Conservation (phyloP, 352 stramenopile species). For the Thalassiosira livingstoniorum region DNA sequence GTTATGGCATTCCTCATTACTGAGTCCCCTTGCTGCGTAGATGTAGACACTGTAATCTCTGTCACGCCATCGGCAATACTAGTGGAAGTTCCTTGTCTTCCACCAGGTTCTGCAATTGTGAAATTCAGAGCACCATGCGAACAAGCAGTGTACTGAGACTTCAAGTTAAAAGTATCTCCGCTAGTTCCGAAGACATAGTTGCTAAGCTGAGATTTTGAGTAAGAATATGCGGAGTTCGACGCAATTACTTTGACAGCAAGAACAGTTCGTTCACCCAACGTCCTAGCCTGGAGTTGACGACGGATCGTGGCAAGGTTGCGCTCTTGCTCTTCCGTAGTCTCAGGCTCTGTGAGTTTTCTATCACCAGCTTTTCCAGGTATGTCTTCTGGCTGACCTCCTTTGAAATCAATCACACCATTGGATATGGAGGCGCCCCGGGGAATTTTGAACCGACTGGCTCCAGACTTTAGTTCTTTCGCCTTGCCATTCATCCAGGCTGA, state of each 20-base stretch:
- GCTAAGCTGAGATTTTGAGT: neutral
- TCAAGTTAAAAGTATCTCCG: conserved; percentile 24
- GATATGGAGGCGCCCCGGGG: no score
- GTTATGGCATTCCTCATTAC: conserved; percentile 45
- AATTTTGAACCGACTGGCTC: no score
- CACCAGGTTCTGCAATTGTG: neutral
- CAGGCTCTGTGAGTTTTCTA: no score
- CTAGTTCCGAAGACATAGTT: conserved; percentile 16
- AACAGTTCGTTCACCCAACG: no score
- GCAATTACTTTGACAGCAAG: conserved; percentile 25
- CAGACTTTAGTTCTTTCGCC: no score
- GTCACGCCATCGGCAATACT: conserved; percentile 45
- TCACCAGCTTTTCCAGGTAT: no score
- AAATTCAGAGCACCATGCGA: conserved; percentile 20
- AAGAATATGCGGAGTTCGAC: neutral
- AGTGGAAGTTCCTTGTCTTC: neutral
- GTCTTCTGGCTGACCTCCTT: no score
- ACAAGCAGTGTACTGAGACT: conserved; percentile 25
- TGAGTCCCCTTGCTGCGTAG: conserved; percentile 11
- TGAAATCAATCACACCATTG: no score
- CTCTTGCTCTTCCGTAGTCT: no score
- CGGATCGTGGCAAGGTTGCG: no score
- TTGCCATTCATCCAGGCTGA: no score
- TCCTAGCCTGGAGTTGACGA: no score
- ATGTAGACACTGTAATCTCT: conserved; percentile 28